Evolutionary conservation across 805 yeast species (phyloP).

Genomic region (Sugiyamaella boreocaroliniensis): DNA sequence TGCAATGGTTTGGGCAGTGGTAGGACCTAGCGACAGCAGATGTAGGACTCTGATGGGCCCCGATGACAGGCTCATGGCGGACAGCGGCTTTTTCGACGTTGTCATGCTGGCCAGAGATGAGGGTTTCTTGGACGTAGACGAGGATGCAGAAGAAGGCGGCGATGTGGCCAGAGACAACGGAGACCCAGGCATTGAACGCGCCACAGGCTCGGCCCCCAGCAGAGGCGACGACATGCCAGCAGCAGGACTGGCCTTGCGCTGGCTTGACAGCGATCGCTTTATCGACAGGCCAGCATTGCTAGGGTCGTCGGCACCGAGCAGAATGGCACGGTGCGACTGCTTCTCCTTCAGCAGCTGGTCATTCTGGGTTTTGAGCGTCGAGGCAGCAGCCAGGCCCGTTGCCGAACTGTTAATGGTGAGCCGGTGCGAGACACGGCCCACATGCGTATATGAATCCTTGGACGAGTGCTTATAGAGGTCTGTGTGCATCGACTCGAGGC

Average conservation of each 20-base stretch:
- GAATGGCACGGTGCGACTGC: slow-evolving; percentile 20
- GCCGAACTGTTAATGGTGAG: slow-evolving; percentile 16
- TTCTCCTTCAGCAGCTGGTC: slow-evolving; percentile 17
- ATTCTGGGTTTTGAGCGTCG: slow-evolving; percentile 18
- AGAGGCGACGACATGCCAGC: not conserved
- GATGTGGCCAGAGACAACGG: not conserved
- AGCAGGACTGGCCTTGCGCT: not conserved
- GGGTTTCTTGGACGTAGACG: not conserved
- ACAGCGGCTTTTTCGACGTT: slow-evolving; percentile 16
- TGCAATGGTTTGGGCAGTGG: slow-evolving; percentile 30
- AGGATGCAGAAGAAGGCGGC: not conserved
- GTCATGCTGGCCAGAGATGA: slow-evolving; percentile 7
- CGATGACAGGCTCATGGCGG: slow-evolving; percentile 20
- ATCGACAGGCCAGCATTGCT: too few species aligned
- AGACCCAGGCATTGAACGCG: not conserved
- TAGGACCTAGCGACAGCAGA: slow-evolving; percentile 45
- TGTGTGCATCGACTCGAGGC: slow-evolving; percentile 19
- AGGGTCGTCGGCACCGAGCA: slow-evolving; percentile 8
- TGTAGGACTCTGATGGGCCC: slow-evolving; percentile 37
- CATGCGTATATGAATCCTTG: not conserved
- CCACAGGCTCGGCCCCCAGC: not conserved
- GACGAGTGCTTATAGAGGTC: slow-evolving; percentile 13
- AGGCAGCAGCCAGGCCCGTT: slow-evolving; percentile 6
- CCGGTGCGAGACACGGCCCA: slow-evolving; percentile 22
- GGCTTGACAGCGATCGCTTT: not conserved